Base-by-base conservation (phyloP, 176 grass and related monocot genomes). In the Ananas comosus region DNA sequence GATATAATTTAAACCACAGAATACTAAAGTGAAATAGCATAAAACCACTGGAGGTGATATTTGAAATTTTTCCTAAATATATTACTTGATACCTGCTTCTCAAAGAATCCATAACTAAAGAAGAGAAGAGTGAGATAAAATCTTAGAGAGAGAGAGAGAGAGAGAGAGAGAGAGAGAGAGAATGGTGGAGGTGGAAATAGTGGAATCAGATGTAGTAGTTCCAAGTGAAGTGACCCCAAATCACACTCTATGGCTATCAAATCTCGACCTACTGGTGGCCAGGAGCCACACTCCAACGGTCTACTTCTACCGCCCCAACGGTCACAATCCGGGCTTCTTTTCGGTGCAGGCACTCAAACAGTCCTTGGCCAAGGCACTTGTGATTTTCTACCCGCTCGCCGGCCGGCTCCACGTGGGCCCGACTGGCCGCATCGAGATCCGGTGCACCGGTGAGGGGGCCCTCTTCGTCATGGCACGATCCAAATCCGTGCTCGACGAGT, bases 331-430 rank as follows among this genome's bases (percentile, higher is more conserved):
- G 0, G 47, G 47, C 10, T 87, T 90, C 84, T 83, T 95, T 69
- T 78, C 64, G 0, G 70, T 63, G 49, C 84, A 80, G 70, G 54
- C 73, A 56, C 73, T 90, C 58, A 78, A 85, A 23, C 74, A 64
- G 0, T 74, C 90, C 66, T 78, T 93, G 23, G 83, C 81, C 11
- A 75, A 49, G 53, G 79, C 84, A 64, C 76, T 91, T 61, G 84
- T 86, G 66, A 19, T 77, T 0, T 85, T 88, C 80, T 96, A 96
- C 67, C 91, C 85, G 16, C 51, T 91, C 53, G 91, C 82, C 6
- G 91, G 91, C 50, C 76, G 82, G n/a, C 69, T 85, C 11, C 69
- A 49, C 2, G 4, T 10, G 3, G 79, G 74, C 1, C 48, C 14
- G 0, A 64, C 71, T 0, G 91, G 82, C 0, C 81, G 77, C 24